These are phyloP conservation scores for Penicillium concentricum DNA, from an alignment of 2,329 filamentous ascomycete genomes.

Conservation along the genomic window DNA sequence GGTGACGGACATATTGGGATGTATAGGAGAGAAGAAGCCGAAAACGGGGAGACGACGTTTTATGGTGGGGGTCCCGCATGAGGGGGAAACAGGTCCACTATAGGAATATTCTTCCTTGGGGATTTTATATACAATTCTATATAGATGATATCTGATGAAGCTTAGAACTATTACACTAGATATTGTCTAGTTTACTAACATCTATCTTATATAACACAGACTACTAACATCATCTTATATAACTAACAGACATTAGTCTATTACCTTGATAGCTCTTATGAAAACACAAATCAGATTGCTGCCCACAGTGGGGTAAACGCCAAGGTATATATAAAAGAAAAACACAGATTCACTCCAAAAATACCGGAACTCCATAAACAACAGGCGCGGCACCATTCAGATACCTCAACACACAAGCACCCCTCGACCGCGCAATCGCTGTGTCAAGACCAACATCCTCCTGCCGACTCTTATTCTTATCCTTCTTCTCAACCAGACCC, in stretches of 20 bases:
- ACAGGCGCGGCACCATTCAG: constrained; percentile 91
- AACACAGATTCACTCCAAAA: constrained; percentile 51
- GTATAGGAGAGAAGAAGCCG: not conserved
- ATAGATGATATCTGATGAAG: too few relatives aligned
- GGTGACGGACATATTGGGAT: constrained; percentile 71
- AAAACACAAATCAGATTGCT: constrained; percentile 14
- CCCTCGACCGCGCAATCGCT: constrained; percentile 72
- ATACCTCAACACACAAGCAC: constrained; percentile 83
- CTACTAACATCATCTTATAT: not conserved
- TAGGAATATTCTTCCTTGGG: constrained; percentile 1
- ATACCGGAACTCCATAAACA: constrained; percentile 93
- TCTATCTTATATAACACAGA: not conserved
- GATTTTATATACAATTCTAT: not conserved
- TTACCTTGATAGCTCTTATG: not conserved
- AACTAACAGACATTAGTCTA: not conserved
- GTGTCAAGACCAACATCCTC: constrained; percentile 64
- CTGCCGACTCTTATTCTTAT: constrained; percentile 28
- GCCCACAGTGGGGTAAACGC: constrained; percentile 17
- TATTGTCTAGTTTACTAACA: not conserved
- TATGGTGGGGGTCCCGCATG: constrained; percentile 26
- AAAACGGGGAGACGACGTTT: constrained; percentile 5
- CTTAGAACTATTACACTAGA: not conserved
- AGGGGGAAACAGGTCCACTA: constrained; percentile 28
- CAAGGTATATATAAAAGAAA: constrained; percentile 5
- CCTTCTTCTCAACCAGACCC: constrained; percentile 65